Base-by-base conservation (phyloP, 2,329 filamentous ascomycete genomes). In the Cyphellophora europaea region DNA sequence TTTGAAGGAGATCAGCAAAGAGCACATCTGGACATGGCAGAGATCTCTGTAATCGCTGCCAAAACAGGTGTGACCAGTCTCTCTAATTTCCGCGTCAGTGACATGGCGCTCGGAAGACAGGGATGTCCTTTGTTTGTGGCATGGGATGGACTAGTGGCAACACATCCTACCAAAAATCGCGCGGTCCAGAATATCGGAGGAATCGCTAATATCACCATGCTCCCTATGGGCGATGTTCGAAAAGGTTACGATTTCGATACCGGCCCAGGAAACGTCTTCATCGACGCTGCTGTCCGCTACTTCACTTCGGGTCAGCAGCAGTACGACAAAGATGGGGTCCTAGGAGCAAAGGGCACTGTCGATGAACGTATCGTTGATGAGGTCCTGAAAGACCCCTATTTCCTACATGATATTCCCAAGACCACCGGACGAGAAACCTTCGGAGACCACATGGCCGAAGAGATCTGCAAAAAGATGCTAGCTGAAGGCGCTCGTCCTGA, bases 391-490 rank as follows among this genome's bases (percentile, higher is more conserved):
- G 53, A 67, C 44, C 55, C 62, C 12, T 77, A 75, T 56, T 71
- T 74, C 46, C 46, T 50, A 2, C 55, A 61, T 5, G 57, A 64
- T 2, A 68, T 67, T 5, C 69, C 72, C 6, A 71, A 75, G 49
- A 74, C 66, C 1, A 77, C 72, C 0, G 71, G 71, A 4, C 63
- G 69, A n/a, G 73, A 77, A 49, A 67, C 72, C 12, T 76, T 77
- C 54, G 62, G 71, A 21, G 70, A 76, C 37, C 70, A 66, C 11
- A 50, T 72, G 27, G 71, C 69, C 0, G 59, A 66, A 45, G 63
- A 67, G 1, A 51, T 76, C 19, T 67, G 75, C 33, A 45, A 55
- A 11, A 58, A 67, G 36, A 68, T 60, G 11, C 53, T 61, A 25
- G 54, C 53, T 11, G 54, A 54, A 21, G 63, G 63, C 11, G 54